Evolutionary conservation across 1,284 basidiomycete genomes (phyloP).

Genomic region (Trametes polyzona): DNA sequence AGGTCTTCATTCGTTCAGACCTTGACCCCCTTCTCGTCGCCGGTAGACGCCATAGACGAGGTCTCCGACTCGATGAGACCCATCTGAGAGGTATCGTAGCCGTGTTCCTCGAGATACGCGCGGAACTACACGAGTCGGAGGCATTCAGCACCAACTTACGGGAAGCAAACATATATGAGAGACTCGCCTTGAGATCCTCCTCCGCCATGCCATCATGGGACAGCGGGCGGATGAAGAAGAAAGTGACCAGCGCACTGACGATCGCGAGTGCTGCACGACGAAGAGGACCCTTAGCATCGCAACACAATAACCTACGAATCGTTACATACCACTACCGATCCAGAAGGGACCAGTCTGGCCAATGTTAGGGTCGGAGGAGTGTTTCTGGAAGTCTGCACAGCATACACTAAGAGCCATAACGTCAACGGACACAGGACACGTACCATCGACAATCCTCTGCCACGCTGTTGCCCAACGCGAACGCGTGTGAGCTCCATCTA

Average conservation of each 20-base stretch:
- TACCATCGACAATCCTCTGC: slow-evolving; percentile 39
- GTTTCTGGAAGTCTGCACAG: slow-evolving; percentile 58
- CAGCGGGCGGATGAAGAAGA: slow-evolving; percentile 78
- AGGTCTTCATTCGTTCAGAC: background rate
- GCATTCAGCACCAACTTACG: background rate
- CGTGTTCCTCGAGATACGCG: slow-evolving; percentile 74
- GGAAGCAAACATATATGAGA: slow-evolving; percentile 2
- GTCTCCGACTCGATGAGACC: slow-evolving; percentile 43
- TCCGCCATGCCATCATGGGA: slow-evolving; percentile 77
- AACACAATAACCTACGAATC: no score
- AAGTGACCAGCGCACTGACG: slow-evolving; percentile 74
- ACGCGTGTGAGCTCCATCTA: background rate
- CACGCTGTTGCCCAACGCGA: slow-evolving; percentile 62
- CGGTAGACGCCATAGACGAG: slow-evolving; percentile 11
- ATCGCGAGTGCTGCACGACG: slow-evolving; percentile 63
- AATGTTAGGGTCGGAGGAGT: slow-evolving; percentile 36
- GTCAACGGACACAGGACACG: background rate
- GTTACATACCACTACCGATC: slow-evolving; percentile 65
- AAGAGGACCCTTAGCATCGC: background rate
- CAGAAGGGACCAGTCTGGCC: slow-evolving; percentile 85
- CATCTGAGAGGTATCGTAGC: slow-evolving; percentile 77
- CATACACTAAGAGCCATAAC: no score
- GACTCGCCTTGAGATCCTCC: slow-evolving; percentile 68
- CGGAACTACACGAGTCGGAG: slow-evolving; percentile 61
- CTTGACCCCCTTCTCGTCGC: slow-evolving; percentile 19